Conservation (phyloP, 1,139 yeast genomes). For the Yamadazyma triangularis region DNA sequence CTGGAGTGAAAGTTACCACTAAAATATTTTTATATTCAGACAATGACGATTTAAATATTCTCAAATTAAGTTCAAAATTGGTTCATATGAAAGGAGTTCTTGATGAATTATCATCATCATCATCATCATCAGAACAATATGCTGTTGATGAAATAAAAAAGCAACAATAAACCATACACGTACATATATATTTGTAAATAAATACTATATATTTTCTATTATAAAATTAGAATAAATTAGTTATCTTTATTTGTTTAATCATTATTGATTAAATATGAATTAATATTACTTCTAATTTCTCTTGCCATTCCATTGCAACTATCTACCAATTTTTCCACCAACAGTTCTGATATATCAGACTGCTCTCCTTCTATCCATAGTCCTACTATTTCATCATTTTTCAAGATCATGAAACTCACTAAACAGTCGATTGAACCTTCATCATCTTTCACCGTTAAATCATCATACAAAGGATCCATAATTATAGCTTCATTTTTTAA, state of each 20-base stretch:
- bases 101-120: constrained; percentile 43
- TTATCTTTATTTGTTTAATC: too few species aligned
- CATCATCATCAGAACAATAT: constrained; percentile 23
- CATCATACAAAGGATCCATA: constrained; percentile 12
- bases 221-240: too few species aligned
- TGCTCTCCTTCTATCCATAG: constrained; percentile 48
- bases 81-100: constrained; percentile 39
- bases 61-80: constrained; percentile 36
- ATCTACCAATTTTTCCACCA: constrained; percentile 27
- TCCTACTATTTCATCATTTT: constrained; percentile 51
- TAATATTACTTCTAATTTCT: constrained; percentile 43
- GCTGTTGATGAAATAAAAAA: constrained; percentile 16
- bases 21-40: constrained; percentile 36
- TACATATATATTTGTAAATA: not conserved
- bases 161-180: constrained; percentile 1
- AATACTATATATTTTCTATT: not conserved
- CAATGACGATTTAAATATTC: constrained; percentile 26
- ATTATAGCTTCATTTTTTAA: constrained; percentile 8
- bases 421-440: constrained; percentile 30
- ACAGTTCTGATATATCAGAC: constrained; percentile 21
- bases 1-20: constrained; percentile 36
- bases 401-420: constrained; percentile 51
- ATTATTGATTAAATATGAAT: constrained; percentile 13
- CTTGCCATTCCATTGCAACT: constrained; percentile 41
- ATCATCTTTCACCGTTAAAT: constrained; percentile 11